phyloP scores from a whole-genome alignment of 208 protist species.

The Herpetomonas tarakana region DNA sequence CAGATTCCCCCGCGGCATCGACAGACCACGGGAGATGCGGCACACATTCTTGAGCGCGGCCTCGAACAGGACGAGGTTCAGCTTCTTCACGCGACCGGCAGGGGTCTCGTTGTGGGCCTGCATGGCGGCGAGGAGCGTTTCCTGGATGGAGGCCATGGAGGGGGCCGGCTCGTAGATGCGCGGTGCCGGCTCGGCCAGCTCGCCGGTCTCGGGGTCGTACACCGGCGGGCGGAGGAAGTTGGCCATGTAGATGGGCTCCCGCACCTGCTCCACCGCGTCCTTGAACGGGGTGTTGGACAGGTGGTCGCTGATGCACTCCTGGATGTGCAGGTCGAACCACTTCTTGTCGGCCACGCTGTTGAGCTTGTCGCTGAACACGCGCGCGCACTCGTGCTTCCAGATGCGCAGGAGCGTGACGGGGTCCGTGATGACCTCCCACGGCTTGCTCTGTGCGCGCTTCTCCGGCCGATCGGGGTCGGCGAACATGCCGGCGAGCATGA shows the following conservation, averaged over 20 bases:
- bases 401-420: constrained; percentile 85
- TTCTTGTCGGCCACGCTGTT: constrained; percentile 93
- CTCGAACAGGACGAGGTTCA: constrained; percentile 95
- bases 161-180: constrained; percentile 94
- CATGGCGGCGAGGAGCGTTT: constrained; percentile 80
- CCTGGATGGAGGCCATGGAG: constrained; percentile 77
- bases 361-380: constrained; percentile 97
- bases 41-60: constrained; percentile 94
- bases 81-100: constrained; percentile 76
- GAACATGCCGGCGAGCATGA: constrained; percentile 90
- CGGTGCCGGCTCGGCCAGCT: constrained; percentile 86
- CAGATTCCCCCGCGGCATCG: constrained; percentile 90
- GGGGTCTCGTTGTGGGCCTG: constrained; percentile 85
- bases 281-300: constrained; percentile 74
- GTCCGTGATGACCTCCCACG: constrained; percentile 79
- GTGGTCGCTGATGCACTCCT: constrained; percentile 78
- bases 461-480: constrained; percentile 84
- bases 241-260: constrained; percentile 89
- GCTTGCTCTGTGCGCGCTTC: constrained; percentile 82
- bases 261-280: constrained; percentile 75
- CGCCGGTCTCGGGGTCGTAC: constrained; percentile 89
- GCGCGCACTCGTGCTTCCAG: constrained; percentile 97
- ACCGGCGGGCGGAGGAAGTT: constrained; percentile 94
- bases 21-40: constrained; percentile 92
- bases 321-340: constrained; percentile 94